Percentiles rank a stretch among this genome's conserved stretches.
Conservation (phyloP, 179 eudicot genomes). For the Silene coronaria region DNA sequence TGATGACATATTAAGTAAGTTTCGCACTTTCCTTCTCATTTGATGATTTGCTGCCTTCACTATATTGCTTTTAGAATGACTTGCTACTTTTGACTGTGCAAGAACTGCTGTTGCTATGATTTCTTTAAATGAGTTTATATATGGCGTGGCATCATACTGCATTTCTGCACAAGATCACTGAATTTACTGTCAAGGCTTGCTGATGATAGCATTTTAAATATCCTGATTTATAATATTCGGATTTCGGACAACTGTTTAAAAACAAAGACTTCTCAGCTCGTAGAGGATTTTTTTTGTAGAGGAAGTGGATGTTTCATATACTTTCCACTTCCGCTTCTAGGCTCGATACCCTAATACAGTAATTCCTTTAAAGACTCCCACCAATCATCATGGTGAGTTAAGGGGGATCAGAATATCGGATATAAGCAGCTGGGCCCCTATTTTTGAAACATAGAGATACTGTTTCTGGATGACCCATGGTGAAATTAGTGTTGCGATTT, state of each 20-base stretch:
- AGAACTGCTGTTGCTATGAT: not conserved
- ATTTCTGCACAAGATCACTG: not conserved
- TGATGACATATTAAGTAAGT: conserved; percentile 75
- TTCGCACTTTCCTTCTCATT: conserved; percentile 10
- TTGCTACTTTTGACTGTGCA: not conserved
- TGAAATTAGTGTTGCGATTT: not conserved
- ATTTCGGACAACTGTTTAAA: no score
- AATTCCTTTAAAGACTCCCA: not conserved
- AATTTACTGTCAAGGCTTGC: not conserved
- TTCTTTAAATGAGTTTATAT: not conserved
- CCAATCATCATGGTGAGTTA: not conserved
- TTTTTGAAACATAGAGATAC: not conserved
- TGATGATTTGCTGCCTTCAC: not conserved
- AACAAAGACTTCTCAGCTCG: no score
- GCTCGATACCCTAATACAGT: no score
- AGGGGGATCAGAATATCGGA: not conserved
- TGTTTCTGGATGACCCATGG: not conserved
- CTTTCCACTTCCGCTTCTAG: no score
- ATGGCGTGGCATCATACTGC: not conserved
- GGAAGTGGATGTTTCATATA: no score
- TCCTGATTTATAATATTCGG: no score
- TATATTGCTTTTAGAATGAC: not conserved
- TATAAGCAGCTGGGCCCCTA: not conserved
- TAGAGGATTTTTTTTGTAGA: no score
- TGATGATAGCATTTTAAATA: not conserved